These are phyloP conservation scores for Globisporangium spiculum DNA, from an alignment of 352 stramenopile species.

Conservation along the genomic window DNA sequence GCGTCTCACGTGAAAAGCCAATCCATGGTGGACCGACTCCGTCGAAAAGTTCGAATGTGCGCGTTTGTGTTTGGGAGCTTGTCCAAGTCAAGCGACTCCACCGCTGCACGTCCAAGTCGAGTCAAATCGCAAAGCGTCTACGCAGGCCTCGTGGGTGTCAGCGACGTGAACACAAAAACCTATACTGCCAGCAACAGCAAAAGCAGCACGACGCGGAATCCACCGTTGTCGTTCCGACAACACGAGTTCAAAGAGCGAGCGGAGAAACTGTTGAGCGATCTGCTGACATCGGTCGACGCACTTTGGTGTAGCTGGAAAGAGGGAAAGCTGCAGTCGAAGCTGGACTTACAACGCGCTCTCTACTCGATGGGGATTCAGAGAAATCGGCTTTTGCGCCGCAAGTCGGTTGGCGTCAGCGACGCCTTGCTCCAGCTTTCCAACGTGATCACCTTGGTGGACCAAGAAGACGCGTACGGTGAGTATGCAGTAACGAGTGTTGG, in stretches of 20 bases:
- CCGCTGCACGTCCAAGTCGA: neutral
- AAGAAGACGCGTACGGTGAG: slow-evolving; percentile 1
- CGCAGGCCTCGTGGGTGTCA: neutral
- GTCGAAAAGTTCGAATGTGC: slow-evolving; percentile 34
- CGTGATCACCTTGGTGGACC: neutral
- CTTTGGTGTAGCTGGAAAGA: slow-evolving; percentile 56
- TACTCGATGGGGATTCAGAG: slow-evolving; percentile 10
- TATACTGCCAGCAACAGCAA: neutral
- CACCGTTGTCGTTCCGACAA: neutral
- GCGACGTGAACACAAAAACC: neutral
- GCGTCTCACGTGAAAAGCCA: neutral
- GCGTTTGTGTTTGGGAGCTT: slow-evolving; percentile 25
- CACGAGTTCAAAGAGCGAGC: neutral
- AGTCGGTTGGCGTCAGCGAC: neutral
- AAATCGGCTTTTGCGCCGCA: slow-evolving; percentile 15
- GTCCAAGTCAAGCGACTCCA: neutral
- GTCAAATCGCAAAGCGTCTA: neutral
- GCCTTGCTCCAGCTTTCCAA: neutral
- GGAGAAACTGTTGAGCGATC: neutral
- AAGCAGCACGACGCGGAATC: neutral
- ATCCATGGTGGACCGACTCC: slow-evolving; percentile 29
- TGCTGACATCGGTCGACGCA: slow-evolving; percentile 23
- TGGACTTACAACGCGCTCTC: slow-evolving; percentile 22
- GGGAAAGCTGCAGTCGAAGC: slow-evolving; percentile 20
- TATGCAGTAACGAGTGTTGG: neutral